phyloP scores from a whole-genome alignment of 2,329 filamentous ascomycete genomes.

The Colletotrichum melonis region DNA sequence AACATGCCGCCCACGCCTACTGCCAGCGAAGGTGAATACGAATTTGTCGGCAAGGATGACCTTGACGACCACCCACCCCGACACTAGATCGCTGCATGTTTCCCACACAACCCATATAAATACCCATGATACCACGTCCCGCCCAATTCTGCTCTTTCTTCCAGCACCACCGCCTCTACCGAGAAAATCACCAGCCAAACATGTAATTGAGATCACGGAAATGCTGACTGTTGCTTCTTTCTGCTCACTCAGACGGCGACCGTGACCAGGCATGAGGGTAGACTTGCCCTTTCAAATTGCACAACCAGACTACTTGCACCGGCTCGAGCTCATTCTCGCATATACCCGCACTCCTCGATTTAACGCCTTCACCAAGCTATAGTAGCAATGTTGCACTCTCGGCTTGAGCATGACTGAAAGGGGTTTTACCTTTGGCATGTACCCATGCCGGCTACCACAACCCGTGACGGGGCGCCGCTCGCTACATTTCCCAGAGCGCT shows the following conservation, averaged over 20 bases:
- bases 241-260: slow-evolving; percentile 48
- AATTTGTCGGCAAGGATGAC: slow-evolving; percentile 39
- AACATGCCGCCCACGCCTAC: slow-evolving; percentile 71
- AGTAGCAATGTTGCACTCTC: slow-evolving; percentile 7
- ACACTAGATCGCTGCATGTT: slow-evolving; percentile 20
- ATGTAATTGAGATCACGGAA: slow-evolving; percentile 11
- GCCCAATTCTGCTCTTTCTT: neutral
- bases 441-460: slow-evolving; percentile 4
- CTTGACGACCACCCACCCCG: slow-evolving; percentile 37
- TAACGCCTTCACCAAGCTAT: neutral
- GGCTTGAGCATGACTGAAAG: neutral
- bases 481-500: slow-evolving; percentile 9
- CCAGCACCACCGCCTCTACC: slow-evolving; percentile 4
- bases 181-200: slow-evolving; percentile 12
- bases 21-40: slow-evolving; percentile 72
- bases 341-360: slow-evolving; percentile 34
- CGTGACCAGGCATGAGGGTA: slow-evolving; percentile 45
- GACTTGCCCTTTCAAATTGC: slow-evolving; percentile 19
- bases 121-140: slow-evolving; percentile 26
- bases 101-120: slow-evolving; percentile 12
- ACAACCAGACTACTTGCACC: slow-evolving; percentile 21
- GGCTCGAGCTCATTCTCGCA: slow-evolving; percentile 16
- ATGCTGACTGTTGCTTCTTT: slow-evolving; percentile 37
- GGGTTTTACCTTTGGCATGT: neutral
- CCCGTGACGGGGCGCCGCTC: slow-evolving; percentile 18